Conservation (phyloP, 108 stramenopile species). For the Craspedostauros australis region DNA sequence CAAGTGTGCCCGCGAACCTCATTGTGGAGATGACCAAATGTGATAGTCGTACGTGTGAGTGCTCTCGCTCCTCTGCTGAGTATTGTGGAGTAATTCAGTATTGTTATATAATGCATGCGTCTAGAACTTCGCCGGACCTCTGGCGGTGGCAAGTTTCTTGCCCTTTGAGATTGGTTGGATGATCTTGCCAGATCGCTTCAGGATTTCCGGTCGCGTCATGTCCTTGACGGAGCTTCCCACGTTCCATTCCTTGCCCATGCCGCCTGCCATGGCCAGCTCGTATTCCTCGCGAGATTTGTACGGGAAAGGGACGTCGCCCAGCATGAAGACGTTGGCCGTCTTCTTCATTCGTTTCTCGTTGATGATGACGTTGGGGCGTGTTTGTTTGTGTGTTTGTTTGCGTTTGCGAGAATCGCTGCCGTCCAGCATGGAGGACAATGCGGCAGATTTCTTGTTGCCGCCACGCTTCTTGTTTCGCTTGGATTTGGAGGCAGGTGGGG, state of each 20-base stretch:
- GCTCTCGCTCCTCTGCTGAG: no score
- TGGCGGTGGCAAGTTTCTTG: constrained; percentile 49
- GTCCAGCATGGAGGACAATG: constrained; percentile 44
- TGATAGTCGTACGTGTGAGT: no score
- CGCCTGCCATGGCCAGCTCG: constrained; percentile 88
- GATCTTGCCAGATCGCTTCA: constrained; percentile 85
- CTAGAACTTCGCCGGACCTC: no score
- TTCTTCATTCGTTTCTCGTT: constrained; percentile 91
- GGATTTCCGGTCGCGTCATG: constrained; percentile 85
- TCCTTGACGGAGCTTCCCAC: constrained; percentile 74
- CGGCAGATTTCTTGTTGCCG: no score
- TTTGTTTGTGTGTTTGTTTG: constrained; percentile 72
- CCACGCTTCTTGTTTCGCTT: constrained; percentile 55
- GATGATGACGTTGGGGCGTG: constrained; percentile 84
- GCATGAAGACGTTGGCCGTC: constrained; percentile 72
- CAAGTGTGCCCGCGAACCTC: no score
- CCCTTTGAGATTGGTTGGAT: constrained; percentile 89
- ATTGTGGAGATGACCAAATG: no score
- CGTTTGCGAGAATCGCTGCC: constrained; percentile 56
- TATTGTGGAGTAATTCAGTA: no score
- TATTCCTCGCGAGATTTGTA: constrained; percentile 93
- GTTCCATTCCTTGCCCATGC: constrained; percentile 95
- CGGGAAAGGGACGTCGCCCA: constrained; percentile 91
- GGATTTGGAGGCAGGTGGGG: constrained; percentile 51
- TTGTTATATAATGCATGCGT: no score